Conservation (phyloP, 345 rosid genomes). For the Eucalyptus albens region DNA sequence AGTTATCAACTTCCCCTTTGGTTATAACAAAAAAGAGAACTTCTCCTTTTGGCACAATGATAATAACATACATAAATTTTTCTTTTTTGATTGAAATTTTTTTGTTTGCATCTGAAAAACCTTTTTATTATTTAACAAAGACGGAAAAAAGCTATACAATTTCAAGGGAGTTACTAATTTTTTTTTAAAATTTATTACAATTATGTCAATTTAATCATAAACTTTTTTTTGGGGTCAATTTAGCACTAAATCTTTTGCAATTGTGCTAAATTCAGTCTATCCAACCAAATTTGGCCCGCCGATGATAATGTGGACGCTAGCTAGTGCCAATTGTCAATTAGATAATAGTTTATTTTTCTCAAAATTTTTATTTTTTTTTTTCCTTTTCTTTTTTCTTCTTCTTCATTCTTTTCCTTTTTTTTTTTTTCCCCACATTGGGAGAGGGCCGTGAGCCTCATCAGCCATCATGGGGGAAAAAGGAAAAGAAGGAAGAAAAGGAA, state of each 20-base stretch:
- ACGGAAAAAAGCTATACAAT: fast-evolving
- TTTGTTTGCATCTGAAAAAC: neutral
- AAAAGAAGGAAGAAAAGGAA: neutral
- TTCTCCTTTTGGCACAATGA: neutral
- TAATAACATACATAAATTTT: fast-evolving
- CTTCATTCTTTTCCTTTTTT: no score
- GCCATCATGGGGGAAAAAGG: no score
- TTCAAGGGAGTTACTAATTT: no score
- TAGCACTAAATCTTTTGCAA: no score
- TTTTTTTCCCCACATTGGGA: fast-evolving
- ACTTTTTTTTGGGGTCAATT: no score
- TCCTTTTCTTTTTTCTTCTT: no score
- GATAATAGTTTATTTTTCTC: no score
- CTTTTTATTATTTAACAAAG: neutral
- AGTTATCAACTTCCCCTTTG: neutral
- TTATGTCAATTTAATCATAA: fast-evolving
- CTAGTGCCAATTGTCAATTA: fast-evolving
- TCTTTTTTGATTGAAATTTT: neutral
- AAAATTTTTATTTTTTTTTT: no score
- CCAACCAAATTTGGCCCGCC: fast-evolving
- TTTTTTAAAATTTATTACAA: no score
- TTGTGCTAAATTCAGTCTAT: fast-evolving
- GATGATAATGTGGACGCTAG: fast-evolving
- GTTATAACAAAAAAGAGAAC: no score
- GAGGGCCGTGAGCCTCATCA: fast-evolving